A percentile compares a stretch with the other conserved stretches of the same genome.
Conservation (phyloP, 2,329 filamentous ascomycete genomes). For the Pseudogymnoascus sp. region DNA sequence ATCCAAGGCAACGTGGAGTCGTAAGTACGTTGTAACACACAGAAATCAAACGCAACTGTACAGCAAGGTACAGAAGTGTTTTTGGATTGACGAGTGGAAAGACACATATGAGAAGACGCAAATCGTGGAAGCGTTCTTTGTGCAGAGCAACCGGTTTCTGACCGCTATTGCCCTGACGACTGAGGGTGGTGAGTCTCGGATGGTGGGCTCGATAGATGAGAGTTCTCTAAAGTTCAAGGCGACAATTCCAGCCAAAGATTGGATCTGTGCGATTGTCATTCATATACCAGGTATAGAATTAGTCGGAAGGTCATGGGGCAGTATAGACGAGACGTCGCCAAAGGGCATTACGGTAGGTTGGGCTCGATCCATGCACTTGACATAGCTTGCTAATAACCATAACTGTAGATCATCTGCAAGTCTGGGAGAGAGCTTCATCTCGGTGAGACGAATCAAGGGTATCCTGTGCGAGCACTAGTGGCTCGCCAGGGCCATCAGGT, state of each 20-base stretch:
- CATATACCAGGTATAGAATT: slow-evolving; percentile 8
- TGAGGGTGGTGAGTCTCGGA: background rate
- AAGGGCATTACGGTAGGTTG: slow-evolving; percentile 5
- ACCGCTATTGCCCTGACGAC: background rate
- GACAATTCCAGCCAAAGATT: background rate
- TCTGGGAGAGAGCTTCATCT: slow-evolving; percentile 4
- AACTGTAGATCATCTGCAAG: slow-evolving; percentile 1
- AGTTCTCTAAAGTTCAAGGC: background rate
- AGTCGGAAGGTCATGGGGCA: background rate
- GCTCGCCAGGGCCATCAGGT: background rate
- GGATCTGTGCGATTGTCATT: slow-evolving; percentile 9
- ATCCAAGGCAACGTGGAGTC: background rate
- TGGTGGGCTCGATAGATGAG: background rate
- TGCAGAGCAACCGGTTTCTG: background rate
- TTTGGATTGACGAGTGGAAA: background rate
- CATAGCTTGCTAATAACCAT: background rate
- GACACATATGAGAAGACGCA: background rate
- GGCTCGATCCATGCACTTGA: no score
- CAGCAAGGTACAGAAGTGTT: background rate
- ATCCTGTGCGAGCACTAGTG: slow-evolving; percentile 4
- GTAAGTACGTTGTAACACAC: background rate
- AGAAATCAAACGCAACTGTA: background rate
- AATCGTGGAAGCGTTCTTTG: background rate
- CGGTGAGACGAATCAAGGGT: slow-evolving; percentile 3
- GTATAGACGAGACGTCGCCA: background rate